phyloP scores from a whole-genome alignment of 2,329 filamentous ascomycete genomes.

The Penicillium sp. region DNA sequence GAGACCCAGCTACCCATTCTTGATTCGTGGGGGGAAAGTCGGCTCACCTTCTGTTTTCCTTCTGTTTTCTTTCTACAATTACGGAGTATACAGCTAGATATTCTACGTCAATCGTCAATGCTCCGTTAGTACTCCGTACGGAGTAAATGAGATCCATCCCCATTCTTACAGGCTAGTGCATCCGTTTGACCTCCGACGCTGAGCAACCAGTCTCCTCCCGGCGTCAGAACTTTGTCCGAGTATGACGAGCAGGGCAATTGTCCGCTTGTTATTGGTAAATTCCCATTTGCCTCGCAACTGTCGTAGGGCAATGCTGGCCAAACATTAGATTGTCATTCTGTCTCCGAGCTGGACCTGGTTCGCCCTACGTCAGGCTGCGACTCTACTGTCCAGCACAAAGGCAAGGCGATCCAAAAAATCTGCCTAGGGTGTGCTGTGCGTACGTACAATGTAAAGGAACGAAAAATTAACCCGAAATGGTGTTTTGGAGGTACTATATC shows the following conservation, averaged over 20 bases:
- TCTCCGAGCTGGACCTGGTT: slow-evolving; percentile 6
- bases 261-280: background rate
- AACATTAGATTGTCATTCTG: background rate
- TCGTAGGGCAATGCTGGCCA: background rate
- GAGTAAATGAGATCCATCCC: background rate
- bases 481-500: background rate
- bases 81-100: background rate
- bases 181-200: slow-evolving; percentile 6
- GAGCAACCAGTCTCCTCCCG: slow-evolving; percentile 7
- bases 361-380: background rate
- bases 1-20: background rate
- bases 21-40: slow-evolving; percentile 4
- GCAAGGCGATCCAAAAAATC: background rate
- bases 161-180: slow-evolving; percentile 1
- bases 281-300: background rate
- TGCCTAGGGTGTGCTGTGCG: background rate
- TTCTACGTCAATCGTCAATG: background rate
- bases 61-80: background rate
- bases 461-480: background rate
- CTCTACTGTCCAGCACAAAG: background rate
- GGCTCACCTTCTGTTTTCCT: background rate
- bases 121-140: background rate
- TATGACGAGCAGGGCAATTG: slow-evolving; percentile 6
- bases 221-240: slow-evolving; percentile 13
- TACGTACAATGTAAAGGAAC: background rate